Conservation (phyloP, 106 monocot genomes). For the Ottelia alismoides region DNA sequence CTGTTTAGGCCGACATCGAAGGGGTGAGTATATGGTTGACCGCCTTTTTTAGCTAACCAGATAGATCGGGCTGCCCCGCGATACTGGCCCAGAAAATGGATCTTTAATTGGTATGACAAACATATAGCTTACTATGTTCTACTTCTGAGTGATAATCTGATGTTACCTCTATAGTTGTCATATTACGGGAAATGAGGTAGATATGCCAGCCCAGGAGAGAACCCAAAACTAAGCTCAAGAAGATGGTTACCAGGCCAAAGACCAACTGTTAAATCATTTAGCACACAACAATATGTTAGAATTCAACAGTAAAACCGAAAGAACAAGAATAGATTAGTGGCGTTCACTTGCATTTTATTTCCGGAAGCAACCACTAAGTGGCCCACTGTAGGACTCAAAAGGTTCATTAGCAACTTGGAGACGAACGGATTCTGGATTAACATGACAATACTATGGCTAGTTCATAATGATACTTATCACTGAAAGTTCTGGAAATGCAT, state of each 20-base stretch:
- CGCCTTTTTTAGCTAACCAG: slow-evolving; percentile 63
- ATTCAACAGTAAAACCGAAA: too few relatives aligned
- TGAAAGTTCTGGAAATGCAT: too few relatives aligned
- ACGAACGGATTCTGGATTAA: too few relatives aligned
- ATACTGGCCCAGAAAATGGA: slow-evolving; percentile 21
- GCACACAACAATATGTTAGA: too few relatives aligned
- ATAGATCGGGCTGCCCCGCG: slow-evolving; percentile 34
- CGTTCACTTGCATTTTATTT: too few relatives aligned
- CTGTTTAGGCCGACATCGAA: slow-evolving; percentile 44
- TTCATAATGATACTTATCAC: too few relatives aligned
- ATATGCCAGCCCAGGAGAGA: slow-evolving; percentile 60
- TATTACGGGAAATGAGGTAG: slow-evolving; percentile 45
- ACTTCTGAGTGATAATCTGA: background rate
- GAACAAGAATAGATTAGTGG: too few relatives aligned
- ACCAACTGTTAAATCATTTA: too few relatives aligned
- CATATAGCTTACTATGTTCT: background rate
- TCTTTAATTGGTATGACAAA: background rate
- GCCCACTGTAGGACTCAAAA: too few relatives aligned
- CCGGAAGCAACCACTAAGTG: too few relatives aligned
- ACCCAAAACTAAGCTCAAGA: slow-evolving; percentile 26
- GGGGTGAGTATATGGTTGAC: slow-evolving; percentile 47
- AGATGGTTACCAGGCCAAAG: slow-evolving; percentile 19
- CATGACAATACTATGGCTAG: too few relatives aligned
- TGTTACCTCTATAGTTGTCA: slow-evolving; percentile 65
- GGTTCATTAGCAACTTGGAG: too few relatives aligned